Conservation (phyloP, 257 asterid species). For the Echites panduratus region DNA sequence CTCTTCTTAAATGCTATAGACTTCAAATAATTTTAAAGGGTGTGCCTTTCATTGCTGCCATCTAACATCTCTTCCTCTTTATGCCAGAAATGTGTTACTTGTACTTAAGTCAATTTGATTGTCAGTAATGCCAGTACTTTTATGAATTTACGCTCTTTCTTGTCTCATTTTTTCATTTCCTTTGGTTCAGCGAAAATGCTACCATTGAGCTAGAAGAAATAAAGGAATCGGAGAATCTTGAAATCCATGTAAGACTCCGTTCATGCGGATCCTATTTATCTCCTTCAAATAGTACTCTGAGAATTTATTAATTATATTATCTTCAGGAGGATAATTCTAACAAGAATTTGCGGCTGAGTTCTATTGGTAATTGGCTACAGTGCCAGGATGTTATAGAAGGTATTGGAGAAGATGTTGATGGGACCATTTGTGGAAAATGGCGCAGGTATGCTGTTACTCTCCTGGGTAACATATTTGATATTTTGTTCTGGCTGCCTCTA, state of each 20-base stretch:
- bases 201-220: constrained; percentile 46
- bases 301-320: constrained; percentile 20
- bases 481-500: not conserved
- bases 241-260: constrained; percentile 44
- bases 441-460: constrained; percentile 54
- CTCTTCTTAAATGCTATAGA: not conserved
- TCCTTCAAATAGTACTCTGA: constrained; percentile 16
- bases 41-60: not conserved
- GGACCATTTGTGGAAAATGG: constrained; percentile 78
- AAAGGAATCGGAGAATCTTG: constrained; percentile 18
- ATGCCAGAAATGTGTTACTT: not conserved
- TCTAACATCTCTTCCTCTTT: not conserved
- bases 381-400: constrained; percentile 61
- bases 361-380: constrained; percentile 87
- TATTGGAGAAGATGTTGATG: constrained; percentile 50
- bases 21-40: not conserved
- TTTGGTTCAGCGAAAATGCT: constrained; percentile 48
- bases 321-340: constrained; percentile 35
- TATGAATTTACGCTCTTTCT: not conserved
- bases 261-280: constrained; percentile 16
- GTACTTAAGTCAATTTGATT: not conserved
- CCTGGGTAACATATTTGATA: not conserved
- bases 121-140: not conserved
- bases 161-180: constrained; percentile 15
- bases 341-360: constrained; percentile 29